Evolutionary conservation across 2,329 filamentous ascomycete genomes (phyloP), one percentile per base, ranked within the genome.

Genomic region (Ustulina deusta): DNA sequence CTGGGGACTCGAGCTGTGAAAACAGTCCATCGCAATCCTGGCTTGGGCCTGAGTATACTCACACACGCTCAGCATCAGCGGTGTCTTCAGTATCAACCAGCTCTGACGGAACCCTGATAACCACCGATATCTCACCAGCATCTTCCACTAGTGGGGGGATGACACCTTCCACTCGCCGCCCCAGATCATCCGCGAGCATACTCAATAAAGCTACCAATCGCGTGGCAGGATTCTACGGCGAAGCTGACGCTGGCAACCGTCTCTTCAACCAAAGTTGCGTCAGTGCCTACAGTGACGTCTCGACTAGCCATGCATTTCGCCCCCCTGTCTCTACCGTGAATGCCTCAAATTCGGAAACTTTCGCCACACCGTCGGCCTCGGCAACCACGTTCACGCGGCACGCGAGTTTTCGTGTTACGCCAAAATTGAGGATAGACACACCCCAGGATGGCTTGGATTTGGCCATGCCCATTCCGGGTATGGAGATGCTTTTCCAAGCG

Each of bases 361-460:
- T 48, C 11, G 11, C 17, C 13, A 9, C n/a, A 22, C 2, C 52
- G 13, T 6, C 40, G 2, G 44, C 42, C 36, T 25, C 27, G 25
- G 15, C 40, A 29, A 6, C 34, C 15, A 32, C 59, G 10, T 6
- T 29, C 11, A n/a, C 36, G 13, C 42, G 29, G 5, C 34, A 38
- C 40, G 2, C 42, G 17, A 32, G 27, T 34, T 44, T 6, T 27
- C 44, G 9, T 5, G 25, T 2, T 49, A 22, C 25, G 13, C 52
- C 59, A 13, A 55, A 38, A 5, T 27, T 67, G 7, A 54, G 27
- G 44, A 2, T 70, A 34, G 29, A 63, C 2, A 69, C 65, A 48
- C 20, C 40, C 10, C 20, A 27, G 10, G 7, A 22, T 9, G 44
- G 6, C 3, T 15, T 22, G 11, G 27, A 22, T 4, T 11, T 10